Conservation (phyloP, 78 protist genomes). For the Creolimax fragrantissima region DNA sequence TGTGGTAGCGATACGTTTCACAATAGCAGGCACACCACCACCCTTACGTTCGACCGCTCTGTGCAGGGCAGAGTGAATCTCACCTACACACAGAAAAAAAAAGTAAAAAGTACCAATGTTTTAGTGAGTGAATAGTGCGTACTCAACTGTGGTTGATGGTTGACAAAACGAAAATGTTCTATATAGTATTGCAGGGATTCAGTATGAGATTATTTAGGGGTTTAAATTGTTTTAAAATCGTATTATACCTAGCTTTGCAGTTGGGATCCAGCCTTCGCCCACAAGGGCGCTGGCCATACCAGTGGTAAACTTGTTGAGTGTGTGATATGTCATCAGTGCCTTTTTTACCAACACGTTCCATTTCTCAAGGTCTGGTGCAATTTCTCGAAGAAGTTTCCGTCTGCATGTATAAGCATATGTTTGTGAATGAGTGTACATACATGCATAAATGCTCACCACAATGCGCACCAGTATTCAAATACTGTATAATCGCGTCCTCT, state of each 20-base stretch:
- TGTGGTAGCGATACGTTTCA: neutral
- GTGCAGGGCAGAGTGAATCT: constrained; percentile 22
- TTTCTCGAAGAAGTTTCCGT: constrained; percentile 20
- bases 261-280: constrained; percentile 85
- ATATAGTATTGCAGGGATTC: no score
- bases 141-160: no score
- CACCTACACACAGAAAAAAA: no score
- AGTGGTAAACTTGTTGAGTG: constrained; percentile 75
- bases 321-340: constrained; percentile 82
- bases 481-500: no score
- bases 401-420: constrained; percentile 26
- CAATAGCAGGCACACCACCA: constrained; percentile 1
- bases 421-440: neutral
- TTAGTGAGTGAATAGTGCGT: no score
- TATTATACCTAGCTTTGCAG: neutral
- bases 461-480: no score
- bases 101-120: no score
- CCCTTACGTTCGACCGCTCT: constrained; percentile 11
- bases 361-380: constrained; percentile 10
- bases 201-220: no score
- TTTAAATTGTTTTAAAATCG: no score
- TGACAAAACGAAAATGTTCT: no score
- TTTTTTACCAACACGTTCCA: constrained; percentile 45
- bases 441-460: no score
- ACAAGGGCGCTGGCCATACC: constrained; percentile 59